Base-by-base conservation (phyloP, 2,329 filamentous ascomycete species). In the Aschersonia sp. region DNA sequence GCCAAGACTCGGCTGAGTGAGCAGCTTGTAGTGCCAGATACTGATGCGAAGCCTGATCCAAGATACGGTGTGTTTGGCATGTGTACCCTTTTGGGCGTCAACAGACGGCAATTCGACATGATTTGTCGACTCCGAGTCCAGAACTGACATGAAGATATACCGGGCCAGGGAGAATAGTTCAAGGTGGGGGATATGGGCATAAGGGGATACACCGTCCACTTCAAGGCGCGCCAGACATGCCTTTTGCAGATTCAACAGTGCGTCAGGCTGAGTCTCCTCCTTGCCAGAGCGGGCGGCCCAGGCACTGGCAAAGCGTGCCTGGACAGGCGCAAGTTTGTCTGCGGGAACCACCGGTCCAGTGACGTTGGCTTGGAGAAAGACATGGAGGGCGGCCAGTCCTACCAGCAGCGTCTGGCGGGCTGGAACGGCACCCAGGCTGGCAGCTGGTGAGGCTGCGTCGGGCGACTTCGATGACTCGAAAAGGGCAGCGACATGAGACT, bases 351-450 rank as follows among this genome's bases (percentile, higher is more conserved):
- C 82, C 1, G 89, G 89, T 0, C 89, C 89, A 4, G 89, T 95
- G 47, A 94, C 85, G 60, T 87, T 95, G 1, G 80, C 79, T 62
- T 96, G 89, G 12, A 95, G 65, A 60, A 95, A 96, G 9, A 82
- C 78, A 58, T 87, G 76, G 9, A 95, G 71, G 2, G 64, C 60
- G 41, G 64, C 64, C 6, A 64, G 46, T 5, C 58, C 63, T 30
- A 66, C 55, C 11, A 57, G 52, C 1, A 64, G 52, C 9, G 55
- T 49, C 14, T 55, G 52, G 9, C 52, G 46, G 14, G 44, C 30
- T 5, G 49, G 32, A n/a, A 49, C 46, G 11, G 48, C 10, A 14
- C 40, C 39, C 5, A 49, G 12, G 8, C 47, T 50, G 7, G 41
- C 9, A 14, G 46, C 31, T n/a, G 50, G 33, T 29, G 47, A 37